Conservation (phyloP, 345 rosid genomes). For the Rubroshorea leprosula region DNA sequence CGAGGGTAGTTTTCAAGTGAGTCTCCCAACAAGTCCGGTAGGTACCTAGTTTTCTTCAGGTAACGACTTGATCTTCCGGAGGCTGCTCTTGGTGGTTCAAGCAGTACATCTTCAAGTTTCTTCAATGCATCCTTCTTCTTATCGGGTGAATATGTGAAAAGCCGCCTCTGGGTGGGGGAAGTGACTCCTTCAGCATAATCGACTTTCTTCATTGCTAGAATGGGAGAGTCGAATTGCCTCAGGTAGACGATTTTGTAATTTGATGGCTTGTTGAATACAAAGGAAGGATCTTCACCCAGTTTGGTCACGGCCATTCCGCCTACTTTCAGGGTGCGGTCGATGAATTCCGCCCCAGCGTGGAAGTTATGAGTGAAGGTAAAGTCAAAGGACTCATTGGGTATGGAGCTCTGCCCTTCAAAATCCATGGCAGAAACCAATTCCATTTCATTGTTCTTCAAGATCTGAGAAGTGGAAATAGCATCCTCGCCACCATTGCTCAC, state of each 20-base stretch:
- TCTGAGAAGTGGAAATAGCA: conserved; percentile 20
- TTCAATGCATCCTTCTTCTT: conserved; percentile 48
- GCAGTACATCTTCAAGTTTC: conserved; percentile 67
- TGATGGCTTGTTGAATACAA: conserved; percentile 26
- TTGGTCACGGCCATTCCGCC: conserved; percentile 52
- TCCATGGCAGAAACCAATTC: conserved; percentile 35
- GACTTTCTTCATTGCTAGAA: conserved; percentile 54
- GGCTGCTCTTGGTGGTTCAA: conserved; percentile 72
- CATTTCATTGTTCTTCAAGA: conserved; percentile 27
- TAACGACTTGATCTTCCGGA: conserved; percentile 51
- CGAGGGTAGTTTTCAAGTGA: conserved; percentile 51
- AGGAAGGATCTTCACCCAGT: conserved; percentile 23
- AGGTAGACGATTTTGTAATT: conserved; percentile 51
- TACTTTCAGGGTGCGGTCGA: conserved; percentile 51
- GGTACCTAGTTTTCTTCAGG: conserved; percentile 48
- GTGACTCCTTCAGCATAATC: conserved; percentile 9
- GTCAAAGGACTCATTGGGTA: conserved; percentile 37
- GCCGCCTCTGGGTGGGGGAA: conserved; percentile 25
- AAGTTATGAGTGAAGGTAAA: conserved; percentile 40
- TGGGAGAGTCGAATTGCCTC: conserved; percentile 28
- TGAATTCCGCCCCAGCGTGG: conserved; percentile 30
- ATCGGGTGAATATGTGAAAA: conserved; percentile 25
- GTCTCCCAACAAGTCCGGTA: conserved; percentile 61
- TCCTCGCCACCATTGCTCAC: conserved; percentile 27
- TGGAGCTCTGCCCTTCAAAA: conserved; percentile 31